Evolutionary conservation across 2,329 filamentous ascomycete species (phyloP).

Genomic region (Phaeosphaeriaceae sp.): DNA sequence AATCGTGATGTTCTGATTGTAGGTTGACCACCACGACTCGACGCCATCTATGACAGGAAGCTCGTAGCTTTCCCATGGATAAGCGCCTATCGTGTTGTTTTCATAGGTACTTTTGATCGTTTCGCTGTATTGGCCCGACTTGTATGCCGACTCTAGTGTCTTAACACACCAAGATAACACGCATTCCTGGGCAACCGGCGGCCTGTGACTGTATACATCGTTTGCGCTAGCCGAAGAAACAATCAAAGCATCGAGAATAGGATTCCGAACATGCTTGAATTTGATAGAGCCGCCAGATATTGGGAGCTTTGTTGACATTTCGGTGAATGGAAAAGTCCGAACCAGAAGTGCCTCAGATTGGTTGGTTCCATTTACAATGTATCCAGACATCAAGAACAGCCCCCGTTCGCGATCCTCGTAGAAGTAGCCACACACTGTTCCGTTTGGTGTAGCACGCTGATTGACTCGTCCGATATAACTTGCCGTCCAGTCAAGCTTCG

Average conservation of each 20-base stretch:
- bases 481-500: constrained; percentile 25
- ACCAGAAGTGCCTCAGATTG: constrained; percentile 14
- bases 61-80: constrained; percentile 12
- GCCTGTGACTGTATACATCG: not conserved
- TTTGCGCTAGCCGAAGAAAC: constrained; percentile 6
- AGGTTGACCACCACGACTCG: not conserved
- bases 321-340: constrained; percentile 18
- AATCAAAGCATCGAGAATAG: constrained; percentile 14
- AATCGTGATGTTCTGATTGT: constrained; percentile 11
- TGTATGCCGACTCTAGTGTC: constrained; percentile 24
- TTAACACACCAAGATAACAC: constrained; percentile 34
- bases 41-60: not conserved
- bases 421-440: constrained; percentile 32
- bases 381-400: constrained; percentile 28
- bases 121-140: constrained; percentile 18
- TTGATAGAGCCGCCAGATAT: constrained; percentile 16
- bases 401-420: constrained; percentile 24
- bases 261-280: constrained; percentile 20
- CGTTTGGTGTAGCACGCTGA: constrained; percentile 12
- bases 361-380: constrained; percentile 1
- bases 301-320: not conserved
- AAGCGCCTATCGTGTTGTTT: constrained; percentile 13
- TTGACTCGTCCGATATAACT: constrained; percentile 1
- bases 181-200: constrained; percentile 27
- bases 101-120: constrained; percentile 7